These are phyloP conservation scores for Apiotrichum siamense DNA, from an alignment of 1,284 basidiomycete genomes.

Conservation along the genomic window DNA sequence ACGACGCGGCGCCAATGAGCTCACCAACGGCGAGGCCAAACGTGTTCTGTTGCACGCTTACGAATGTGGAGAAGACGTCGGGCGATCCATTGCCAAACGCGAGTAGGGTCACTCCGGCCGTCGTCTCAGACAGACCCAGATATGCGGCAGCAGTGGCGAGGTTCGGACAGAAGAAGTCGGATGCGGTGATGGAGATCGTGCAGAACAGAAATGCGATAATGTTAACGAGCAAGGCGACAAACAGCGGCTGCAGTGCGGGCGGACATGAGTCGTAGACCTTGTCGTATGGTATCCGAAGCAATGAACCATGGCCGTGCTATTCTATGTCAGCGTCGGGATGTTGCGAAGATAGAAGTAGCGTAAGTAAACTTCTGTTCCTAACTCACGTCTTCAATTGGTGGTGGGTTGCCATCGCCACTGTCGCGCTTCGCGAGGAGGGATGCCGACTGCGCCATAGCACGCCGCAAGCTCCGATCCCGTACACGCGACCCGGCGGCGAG, in stretches of 20 bases:
- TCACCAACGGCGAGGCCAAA: slow-evolving; percentile 91
- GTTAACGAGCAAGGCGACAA: slow-evolving; percentile 29
- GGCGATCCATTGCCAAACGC: slow-evolving; percentile 92
- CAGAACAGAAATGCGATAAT: slow-evolving; percentile 54
- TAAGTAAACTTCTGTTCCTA: not conserved
- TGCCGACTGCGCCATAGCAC: not conserved
- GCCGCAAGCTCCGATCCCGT: not conserved
- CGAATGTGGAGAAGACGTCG: slow-evolving; percentile 90
- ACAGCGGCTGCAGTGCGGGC: slow-evolving; percentile 23
- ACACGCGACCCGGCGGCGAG: not conserved
- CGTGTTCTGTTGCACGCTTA: slow-evolving; percentile 77
- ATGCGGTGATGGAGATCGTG: slow-evolving; percentile 83
- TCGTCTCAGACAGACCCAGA: slow-evolving; percentile 77
- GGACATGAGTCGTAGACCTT: slow-evolving; percentile 3
- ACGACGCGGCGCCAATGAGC: slow-evolving; percentile 87
- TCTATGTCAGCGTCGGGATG: not conserved
- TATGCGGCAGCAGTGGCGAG: slow-evolving; percentile 74
- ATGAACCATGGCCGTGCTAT: slow-evolving; percentile 3
- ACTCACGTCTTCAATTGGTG: not conserved
- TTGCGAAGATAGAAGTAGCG: not conserved
- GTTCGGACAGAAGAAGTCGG: slow-evolving; percentile 94
- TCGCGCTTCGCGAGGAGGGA: not conserved
- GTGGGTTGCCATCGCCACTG: not conserved
- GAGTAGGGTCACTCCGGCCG: slow-evolving; percentile 86
- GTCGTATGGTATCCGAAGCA: slow-evolving; percentile 14